phyloP scores from a whole-genome alignment of 2,329 filamentous ascomycete species.

The Alternaria viburni region DNA sequence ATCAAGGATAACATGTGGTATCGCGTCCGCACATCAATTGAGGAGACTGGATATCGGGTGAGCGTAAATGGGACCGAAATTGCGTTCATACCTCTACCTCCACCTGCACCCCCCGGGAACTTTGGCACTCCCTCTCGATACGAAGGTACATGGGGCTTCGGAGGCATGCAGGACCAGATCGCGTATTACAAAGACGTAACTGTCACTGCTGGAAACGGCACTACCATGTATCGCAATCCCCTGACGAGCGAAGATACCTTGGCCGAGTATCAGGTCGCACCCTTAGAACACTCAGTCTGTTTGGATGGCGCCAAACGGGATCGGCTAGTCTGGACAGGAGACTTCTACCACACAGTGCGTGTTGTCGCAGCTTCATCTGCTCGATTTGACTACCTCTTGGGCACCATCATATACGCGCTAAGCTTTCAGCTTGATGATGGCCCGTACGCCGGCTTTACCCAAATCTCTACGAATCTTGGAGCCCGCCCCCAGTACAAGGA shows the following conservation, averaged over 20 bases:
- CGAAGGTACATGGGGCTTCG: constrained; percentile 48
- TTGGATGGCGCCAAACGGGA: constrained; percentile 54
- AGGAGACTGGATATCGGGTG: not conserved
- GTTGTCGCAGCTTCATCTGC: constrained; percentile 47
- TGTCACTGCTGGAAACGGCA: constrained; percentile 8
- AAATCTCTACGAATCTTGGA: not conserved
- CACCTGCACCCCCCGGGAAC: not conserved
- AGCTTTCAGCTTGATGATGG: not conserved
- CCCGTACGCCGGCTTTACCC: not conserved
- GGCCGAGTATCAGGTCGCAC: constrained; percentile 47
- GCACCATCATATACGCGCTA: constrained; percentile 31
- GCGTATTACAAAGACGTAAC: constrained; percentile 45
- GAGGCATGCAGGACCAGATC: constrained; percentile 50
- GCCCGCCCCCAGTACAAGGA: not conserved
- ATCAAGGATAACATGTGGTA: not conserved
- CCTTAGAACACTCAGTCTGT: constrained; percentile 47
- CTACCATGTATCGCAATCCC: not conserved
- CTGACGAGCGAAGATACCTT: constrained; percentile 28
- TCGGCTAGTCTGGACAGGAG: constrained; percentile 52
- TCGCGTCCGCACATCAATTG: not conserved
- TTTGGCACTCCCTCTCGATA: constrained; percentile 28
- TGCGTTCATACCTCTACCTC: not conserved
- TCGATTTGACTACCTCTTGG: constrained; percentile 44
- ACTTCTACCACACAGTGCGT: constrained; percentile 52
- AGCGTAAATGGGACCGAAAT: not conserved